A percentile compares a stretch with the other conserved stretches of the same genome.
Conservation (phyloP, 2,329 filamentous ascomycete genomes). For the Alternaria postmessia region DNA sequence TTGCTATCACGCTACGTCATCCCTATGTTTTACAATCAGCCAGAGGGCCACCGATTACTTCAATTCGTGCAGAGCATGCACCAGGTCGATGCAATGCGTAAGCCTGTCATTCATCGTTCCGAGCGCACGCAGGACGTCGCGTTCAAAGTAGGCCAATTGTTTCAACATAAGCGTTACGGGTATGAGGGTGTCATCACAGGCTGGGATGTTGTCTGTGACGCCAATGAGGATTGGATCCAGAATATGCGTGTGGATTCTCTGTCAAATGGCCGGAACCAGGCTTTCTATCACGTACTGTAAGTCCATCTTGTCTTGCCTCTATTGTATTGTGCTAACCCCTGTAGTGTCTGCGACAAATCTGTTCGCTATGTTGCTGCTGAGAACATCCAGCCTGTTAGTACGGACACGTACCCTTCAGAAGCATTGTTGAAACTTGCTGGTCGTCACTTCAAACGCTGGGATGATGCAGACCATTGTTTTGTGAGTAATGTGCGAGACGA, state of each 20-base stretch:
- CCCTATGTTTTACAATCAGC: slow-evolving; percentile 64
- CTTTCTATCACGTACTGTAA: slow-evolving; percentile 88
- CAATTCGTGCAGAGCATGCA: slow-evolving; percentile 65
- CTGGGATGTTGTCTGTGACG: slow-evolving; percentile 74
- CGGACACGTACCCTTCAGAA: slow-evolving; percentile 57
- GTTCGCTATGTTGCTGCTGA: slow-evolving; percentile 81
- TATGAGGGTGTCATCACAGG: slow-evolving; percentile 86
- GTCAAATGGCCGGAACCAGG: slow-evolving; percentile 68
- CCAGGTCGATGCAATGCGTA: slow-evolving; percentile 64
- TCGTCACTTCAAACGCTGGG: slow-evolving; percentile 88
- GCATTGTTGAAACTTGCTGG: slow-evolving; percentile 76
- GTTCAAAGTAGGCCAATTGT: slow-evolving; percentile 76
- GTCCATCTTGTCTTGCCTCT: slow-evolving; percentile 53
- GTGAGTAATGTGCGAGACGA: slow-evolving; percentile 84
- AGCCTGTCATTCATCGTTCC: slow-evolving; percentile 39
- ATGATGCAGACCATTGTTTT: slow-evolving; percentile 71
- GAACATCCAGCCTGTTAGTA: slow-evolving; percentile 67
- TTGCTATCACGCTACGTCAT: slow-evolving; percentile 73
- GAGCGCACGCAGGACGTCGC: slow-evolving; percentile 26
- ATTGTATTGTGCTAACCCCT: background rate
- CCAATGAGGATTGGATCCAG: slow-evolving; percentile 69
- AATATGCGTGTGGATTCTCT: slow-evolving; percentile 69
- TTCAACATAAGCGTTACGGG: slow-evolving; percentile 79
- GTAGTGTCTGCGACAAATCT: slow-evolving; percentile 70
- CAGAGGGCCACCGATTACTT: slow-evolving; percentile 63